Base-by-base conservation (phyloP, 139 green algal species). In the Tetraselmis chui region DNA sequence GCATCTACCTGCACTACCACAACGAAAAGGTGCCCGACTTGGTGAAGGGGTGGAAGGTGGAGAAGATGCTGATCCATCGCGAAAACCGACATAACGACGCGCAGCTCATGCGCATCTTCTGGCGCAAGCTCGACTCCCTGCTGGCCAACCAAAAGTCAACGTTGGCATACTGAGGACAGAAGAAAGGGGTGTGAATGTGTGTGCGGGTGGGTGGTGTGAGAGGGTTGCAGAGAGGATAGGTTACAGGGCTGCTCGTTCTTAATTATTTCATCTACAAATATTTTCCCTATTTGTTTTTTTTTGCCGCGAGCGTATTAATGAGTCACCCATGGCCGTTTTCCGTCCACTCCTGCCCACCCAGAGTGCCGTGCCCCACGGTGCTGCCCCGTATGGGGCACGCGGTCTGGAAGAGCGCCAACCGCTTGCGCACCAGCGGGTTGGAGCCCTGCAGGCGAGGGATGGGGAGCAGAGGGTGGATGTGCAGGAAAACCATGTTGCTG, bases 21-120 rank as follows among this genome's bases (percentile, higher is more conserved):
- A 84, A 91, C 77, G 88, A 91, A 59, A 31, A 79, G 23, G 76
- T 84, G 23, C 80, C 81, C 11, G 74, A 76, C 29, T 23, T n/a
- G 27, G 74, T 91, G 5, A 89, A 89, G 76, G 32, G 45, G 1
- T 91, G 88, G 88, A 91, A 91, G 79, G 86, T 91, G 26, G 86
- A 88, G 77, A 32, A 88, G 28, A 74, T 89, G 28, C 27, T 30
- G 2, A 45, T 91, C 0, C 80, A 84, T 28, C 80, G 88, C 11
- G 32, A 83, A 32, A 76, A 76, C 29, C 59, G 88, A 23, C 81
- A 91, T 27, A 79, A 77, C 18, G 88, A 91, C 79, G 30, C 76
- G 29, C 80, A 79, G 1, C 58, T 86, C 26, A 81, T 67, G 23
- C 78, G 82, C 31, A 75, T 87, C 30, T 84, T 89, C 59, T 89